Conservation (phyloP, 768 basidiomycete species). For the Suillus subaureus region DNA sequence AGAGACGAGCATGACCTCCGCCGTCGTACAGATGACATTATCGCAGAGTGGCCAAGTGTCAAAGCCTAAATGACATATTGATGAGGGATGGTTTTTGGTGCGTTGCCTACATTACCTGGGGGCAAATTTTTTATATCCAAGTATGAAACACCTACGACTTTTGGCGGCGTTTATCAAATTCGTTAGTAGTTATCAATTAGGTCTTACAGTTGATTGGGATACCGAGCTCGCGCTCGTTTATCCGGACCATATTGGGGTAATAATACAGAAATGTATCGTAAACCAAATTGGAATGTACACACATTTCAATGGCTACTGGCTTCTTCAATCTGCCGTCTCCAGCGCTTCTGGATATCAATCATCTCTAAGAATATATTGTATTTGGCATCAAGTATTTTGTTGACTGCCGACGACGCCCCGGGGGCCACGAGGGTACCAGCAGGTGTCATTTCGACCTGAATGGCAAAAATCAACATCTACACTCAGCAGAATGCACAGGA, state of each 20-base stretch:
- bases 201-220: not conserved
- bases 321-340: slow-evolving; percentile 79
- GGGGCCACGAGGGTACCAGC: slow-evolving; percentile 73
- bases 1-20: slow-evolving; percentile 31
- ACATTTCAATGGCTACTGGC: slow-evolving; percentile 34
- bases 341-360: slow-evolving; percentile 86
- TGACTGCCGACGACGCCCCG: slow-evolving; percentile 59
- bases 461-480: not conserved
- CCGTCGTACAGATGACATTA: slow-evolving; percentile 20
- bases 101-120: not conserved
- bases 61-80: not conserved
- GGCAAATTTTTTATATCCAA: not conserved
- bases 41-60: slow-evolving; percentile 16
- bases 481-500: not conserved
- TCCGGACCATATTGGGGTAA: not conserved
- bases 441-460: slow-evolving; percentile 90
- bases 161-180: not conserved
- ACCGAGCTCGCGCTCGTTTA: not conserved
- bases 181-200: not conserved
- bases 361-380: slow-evolving; percentile 90
- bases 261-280: not conserved
- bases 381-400: slow-evolving; percentile 83
- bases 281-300: not conserved
- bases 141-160: not conserved
- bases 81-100: not conserved